These are phyloP conservation scores for Skeletonema menzelii DNA, from an alignment of 108 stramenopile genomes.

Conservation along the genomic window DNA sequence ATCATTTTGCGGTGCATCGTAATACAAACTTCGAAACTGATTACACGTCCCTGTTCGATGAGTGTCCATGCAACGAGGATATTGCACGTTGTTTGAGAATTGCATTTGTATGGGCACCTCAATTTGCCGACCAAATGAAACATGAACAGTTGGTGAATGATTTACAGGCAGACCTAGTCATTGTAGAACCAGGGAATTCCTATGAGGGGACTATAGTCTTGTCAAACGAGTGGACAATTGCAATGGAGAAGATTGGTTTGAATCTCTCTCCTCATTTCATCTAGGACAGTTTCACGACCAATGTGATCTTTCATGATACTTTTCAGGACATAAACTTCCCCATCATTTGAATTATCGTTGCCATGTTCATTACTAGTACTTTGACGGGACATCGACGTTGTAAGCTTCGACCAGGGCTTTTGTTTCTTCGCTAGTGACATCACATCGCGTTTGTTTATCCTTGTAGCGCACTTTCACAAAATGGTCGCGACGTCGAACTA, in stretches of 20 bases:
- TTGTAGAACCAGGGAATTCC: constrained; percentile 29
- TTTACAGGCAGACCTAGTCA: constrained; percentile 15
- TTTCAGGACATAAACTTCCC: too few relatives aligned
- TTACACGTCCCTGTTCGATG: background rate
- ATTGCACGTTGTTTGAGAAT: constrained; percentile 21
- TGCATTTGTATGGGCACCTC: constrained; percentile 37
- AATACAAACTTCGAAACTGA: background rate
- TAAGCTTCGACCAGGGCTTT: too few relatives aligned
- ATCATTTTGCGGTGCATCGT: constrained; percentile 6
- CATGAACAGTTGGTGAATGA: constrained; percentile 13
- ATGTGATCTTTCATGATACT: too few relatives aligned
- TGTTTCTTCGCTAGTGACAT: too few relatives aligned
- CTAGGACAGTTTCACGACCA: too few relatives aligned
- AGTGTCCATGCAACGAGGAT: constrained; percentile 21
- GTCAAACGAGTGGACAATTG: constrained; percentile 8
- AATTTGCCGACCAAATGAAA: constrained; percentile 17
- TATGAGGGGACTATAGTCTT: constrained; percentile 6
- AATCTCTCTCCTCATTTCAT: too few relatives aligned
- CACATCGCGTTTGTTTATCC: too few relatives aligned
- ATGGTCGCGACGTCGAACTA: too few relatives aligned
- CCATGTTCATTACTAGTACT: too few relatives aligned
- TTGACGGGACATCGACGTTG: too few relatives aligned
- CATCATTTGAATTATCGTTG: too few relatives aligned
- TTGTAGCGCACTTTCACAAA: too few relatives aligned
- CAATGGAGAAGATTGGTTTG: constrained; percentile 12